Evolutionary conservation across 352 stramenopile species (phyloP).

Genomic region (Globisporangium splendens): DNA sequence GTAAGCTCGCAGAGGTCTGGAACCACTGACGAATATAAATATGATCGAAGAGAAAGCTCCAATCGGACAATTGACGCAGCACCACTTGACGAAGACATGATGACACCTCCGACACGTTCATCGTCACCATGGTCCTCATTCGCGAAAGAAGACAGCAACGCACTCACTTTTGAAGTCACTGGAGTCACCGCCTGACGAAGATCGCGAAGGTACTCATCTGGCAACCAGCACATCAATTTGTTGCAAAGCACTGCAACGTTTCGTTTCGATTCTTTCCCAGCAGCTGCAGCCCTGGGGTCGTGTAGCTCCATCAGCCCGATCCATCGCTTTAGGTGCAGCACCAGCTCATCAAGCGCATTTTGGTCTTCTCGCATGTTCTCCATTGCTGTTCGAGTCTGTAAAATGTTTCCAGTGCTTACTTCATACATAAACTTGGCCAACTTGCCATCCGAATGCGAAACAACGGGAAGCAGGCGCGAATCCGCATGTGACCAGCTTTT

Average conservation of each 20-base stretch:
- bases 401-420: constrained; percentile 21
- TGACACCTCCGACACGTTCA: background rate
- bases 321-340: constrained; percentile 40
- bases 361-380: constrained; percentile 19
- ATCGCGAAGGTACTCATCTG: constrained; percentile 31
- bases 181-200: constrained; percentile 14
- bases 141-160: constrained; percentile 7
- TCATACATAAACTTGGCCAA: constrained; percentile 29
- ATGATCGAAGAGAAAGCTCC: constrained; percentile 16
- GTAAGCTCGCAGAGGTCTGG: constrained; percentile 19
- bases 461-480: constrained; percentile 1
- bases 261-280: constrained; percentile 40
- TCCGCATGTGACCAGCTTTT: background rate
- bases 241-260: constrained; percentile 35
- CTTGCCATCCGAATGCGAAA: constrained; percentile 28
- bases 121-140: background rate
- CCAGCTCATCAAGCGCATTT: constrained; percentile 17
- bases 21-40: constrained; percentile 8
- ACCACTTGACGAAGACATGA: background rate
- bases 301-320: constrained; percentile 29
- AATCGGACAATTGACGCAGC: constrained; percentile 10
- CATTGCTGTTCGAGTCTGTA: constrained; percentile 21
- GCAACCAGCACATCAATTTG: constrained; percentile 44
- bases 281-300: constrained; percentile 11
- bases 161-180: background rate